Evolutionary conservation across 164 flowering plant species (phyloP).

Genomic region (Buxus sempervirens): DNA sequence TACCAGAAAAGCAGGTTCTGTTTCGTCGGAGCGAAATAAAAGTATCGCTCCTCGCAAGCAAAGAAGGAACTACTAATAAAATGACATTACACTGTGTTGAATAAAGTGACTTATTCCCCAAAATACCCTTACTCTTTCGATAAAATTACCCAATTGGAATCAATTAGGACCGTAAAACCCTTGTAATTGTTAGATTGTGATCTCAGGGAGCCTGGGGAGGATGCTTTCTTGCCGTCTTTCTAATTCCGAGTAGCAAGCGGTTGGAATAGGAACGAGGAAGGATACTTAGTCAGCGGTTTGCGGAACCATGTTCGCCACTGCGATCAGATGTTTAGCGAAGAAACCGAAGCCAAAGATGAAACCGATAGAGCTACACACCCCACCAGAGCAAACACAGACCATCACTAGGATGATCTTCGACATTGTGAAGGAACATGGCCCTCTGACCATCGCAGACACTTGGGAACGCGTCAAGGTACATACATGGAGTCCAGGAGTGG

Average conservation of each 20-base stretch:
- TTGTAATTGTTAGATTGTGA: no score
- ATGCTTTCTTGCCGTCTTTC: no score
- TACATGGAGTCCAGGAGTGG: background rate
- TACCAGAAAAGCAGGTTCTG: background rate
- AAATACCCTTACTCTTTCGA: no score
- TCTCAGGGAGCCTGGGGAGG: no score
- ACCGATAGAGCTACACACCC: constrained; percentile 67
- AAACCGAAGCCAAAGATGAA: constrained; percentile 85
- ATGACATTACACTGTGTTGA: no score
- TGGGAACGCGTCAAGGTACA: constrained; percentile 78
- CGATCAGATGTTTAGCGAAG: constrained; percentile 48
- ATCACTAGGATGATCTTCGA: constrained; percentile 73
- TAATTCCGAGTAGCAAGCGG: no score
- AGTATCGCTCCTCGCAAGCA: no score
- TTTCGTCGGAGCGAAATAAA: background rate
- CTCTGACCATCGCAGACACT: constrained; percentile 69
- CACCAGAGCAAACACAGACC: constrained; percentile 85
- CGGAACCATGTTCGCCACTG: constrained; percentile 48
- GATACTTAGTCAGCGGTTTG: background rate
- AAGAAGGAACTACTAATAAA: no score
- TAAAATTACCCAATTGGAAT: no score
- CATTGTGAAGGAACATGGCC: constrained; percentile 90
- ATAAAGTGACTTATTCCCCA: no score
- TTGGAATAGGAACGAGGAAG: background rate
- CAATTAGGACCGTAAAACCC: no score